Conservation (phyloP, 2,329 filamentous ascomycete genomes). For the Penicillium hordei region DNA sequence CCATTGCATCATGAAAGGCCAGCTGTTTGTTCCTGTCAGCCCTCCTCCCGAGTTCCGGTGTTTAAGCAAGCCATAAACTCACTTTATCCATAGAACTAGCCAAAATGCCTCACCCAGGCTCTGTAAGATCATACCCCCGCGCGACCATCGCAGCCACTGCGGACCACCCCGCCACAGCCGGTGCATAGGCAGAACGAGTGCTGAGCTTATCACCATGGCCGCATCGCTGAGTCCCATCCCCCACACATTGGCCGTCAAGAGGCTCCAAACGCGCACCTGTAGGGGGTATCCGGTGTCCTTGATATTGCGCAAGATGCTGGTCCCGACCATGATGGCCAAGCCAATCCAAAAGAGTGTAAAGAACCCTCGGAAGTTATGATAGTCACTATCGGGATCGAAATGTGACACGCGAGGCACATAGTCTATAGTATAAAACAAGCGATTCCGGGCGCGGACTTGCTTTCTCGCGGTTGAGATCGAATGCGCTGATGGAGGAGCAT, state of each 20-base stretch:
- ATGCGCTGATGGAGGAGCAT: conserved; percentile 89
- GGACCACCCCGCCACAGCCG: conserved; percentile 60
- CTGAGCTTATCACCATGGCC: conserved; percentile 77
- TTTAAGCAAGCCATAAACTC: conserved; percentile 27
- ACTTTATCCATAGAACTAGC: conserved; percentile 77
- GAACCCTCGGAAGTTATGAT: conserved; percentile 94
- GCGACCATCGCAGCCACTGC: conserved; percentile 67
- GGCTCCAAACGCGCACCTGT: conserved; percentile 79
- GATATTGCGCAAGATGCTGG: conserved; percentile 86
- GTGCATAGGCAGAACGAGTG: conserved; percentile 72
- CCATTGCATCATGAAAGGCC: conserved; percentile 85
- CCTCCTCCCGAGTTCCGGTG: neutral
- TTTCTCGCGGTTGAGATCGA: conserved; percentile 82
- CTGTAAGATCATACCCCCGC: conserved; percentile 77
- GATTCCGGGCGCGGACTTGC: conserved; percentile 75
- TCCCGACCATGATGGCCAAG: conserved; percentile 93
- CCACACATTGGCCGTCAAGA: conserved; percentile 86
- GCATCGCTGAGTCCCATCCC: conserved; percentile 81
- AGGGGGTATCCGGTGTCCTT: conserved; percentile 90
- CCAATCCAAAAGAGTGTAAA: conserved; percentile 99
- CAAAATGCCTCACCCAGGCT: conserved; percentile 77
- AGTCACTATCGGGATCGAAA: conserved; percentile 89
- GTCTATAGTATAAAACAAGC: conserved; percentile 89
- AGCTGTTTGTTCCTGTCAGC: conserved; percentile 43
- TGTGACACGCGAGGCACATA: conserved; percentile 90